Base-by-base conservation (phyloP, 2,329 filamentous ascomycete genomes). In the Talaromyces albobiverticillius region DNA sequence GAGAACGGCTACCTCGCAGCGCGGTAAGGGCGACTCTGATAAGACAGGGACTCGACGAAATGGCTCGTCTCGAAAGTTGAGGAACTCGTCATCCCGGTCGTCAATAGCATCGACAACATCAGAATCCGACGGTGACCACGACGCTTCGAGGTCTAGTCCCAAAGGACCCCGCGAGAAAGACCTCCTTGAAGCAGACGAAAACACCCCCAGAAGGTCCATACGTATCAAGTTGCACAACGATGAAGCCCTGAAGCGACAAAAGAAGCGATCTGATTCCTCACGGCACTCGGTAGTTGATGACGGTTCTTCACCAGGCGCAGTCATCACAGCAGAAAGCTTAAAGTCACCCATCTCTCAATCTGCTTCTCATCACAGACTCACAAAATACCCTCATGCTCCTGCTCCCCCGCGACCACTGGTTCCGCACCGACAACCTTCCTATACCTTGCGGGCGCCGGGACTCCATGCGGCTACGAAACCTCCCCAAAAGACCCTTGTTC, bases 331-430 rank as follows among this genome's bases (percentile, higher is more conserved):
- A 41, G 87, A 90, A 47, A 89, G 90, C 56, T 80, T 99, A 58
- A 99, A 99, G 71, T 97, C 94, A 13, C 94, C 94, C 3, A 95
- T 90, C 3, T 95, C 92, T 25, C 88, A 91, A 50, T 82, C 85
- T 13, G 77, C 79, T 47, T 51, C 53, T 23, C 46, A 49, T 34
- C 75, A 78, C 59, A 85, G 82, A 64, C 77, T 96, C 64, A 95
- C 90, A 23, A 91, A 87, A 72, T 99, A 97, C 68, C 93, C 94
- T 50, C 90, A 90, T 67, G 88, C 89, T 23, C 93, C 92, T 18
- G 87, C 89, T 36, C 92, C 94, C 46, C 94, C 94, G 43, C 84
- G 93, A 57, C 94, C 94, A 3, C 78, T 99, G 48, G 89, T 99
- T 53, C 94, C 94, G 25, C 84, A 87, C 58, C 87, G 92, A 52